These are phyloP conservation scores for Russula brevipes DNA, from an alignment of 768 basidiomycete genomes.

Conservation along the genomic window DNA sequence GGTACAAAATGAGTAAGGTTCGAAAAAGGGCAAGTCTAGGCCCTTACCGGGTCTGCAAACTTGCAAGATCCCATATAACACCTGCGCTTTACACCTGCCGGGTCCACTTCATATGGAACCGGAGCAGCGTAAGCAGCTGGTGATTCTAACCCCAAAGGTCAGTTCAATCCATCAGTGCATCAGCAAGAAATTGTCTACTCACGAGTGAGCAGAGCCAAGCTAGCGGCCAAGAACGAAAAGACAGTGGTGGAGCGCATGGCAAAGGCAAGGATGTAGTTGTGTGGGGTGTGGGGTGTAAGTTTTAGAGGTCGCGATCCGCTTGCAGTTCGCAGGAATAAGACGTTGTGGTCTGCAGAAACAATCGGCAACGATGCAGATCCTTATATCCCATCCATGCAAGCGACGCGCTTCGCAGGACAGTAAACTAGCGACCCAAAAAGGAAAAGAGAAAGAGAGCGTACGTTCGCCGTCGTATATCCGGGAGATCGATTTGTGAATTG, in stretches of 20 bases:
- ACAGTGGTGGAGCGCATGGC: background rate
- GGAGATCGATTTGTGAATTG: background rate
- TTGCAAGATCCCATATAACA: background rate
- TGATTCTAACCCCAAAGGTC: background rate
- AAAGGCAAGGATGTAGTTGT: background rate
- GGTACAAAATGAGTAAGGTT: background rate
- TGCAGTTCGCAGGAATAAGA: background rate
- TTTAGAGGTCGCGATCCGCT: background rate
- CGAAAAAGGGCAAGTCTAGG: background rate
- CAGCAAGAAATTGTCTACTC: background rate
- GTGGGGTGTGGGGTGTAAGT: background rate
- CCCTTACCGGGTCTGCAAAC: background rate
- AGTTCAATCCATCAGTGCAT: background rate
- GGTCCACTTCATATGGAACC: background rate
- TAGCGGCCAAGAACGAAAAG: background rate
- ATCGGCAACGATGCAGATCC: background rate
- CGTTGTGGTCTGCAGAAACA: too few species aligned
- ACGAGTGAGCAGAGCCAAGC: slow-evolving; percentile 3
- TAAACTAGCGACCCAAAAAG: slow-evolving; percentile 6
- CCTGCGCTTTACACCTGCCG: background rate
- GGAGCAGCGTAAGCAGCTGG: slow-evolving; percentile 5
- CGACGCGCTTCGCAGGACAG: background rate
- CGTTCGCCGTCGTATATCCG: background rate
- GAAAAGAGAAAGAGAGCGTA: slow-evolving; percentile 5
- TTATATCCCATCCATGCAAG: background rate